Base-by-base conservation (phyloP, 164 flowering plant species). In the Magnolia officinalis region DNA sequence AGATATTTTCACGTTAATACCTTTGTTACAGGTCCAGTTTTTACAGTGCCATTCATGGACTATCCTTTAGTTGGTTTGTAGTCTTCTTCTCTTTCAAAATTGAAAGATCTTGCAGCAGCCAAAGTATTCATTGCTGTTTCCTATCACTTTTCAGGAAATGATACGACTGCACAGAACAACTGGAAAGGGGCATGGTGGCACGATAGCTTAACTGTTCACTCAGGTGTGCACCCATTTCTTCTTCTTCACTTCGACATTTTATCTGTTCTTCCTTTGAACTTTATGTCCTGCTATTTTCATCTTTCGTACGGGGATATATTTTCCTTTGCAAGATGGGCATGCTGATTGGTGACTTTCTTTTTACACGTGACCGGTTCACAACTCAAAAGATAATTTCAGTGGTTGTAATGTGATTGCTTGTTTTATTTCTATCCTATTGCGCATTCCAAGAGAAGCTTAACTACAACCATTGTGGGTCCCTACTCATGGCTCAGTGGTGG, bases 141-240 rank as follows among this genome's bases (percentile, higher is more conserved):
- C 51, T 76, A 73, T 78, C 29, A 72, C 45, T 37, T 37, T 63
- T 55, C 83, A 96, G 99, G 93, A 76, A 91, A 92, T 85, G 95
- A 89, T 85, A 75, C 93, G 67, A 88, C 87, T 84, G 96, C 91
- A 50, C 93, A 91, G 78, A 96, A 96, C 84, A 80, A 96, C 81
- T 96, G 99, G 99, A 88, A 85, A 77, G 99, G 99, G 20, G 95
- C 98, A 73, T 96, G 99, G 99, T 94, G 99, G 99, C 98, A 96
- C 77, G 89, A 92, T 74, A 92, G 91, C 82, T 78, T 96, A 11
- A 70, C 79, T 64, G 77, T 78, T 76, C 93, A 89, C 75, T 89
- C 99, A 78, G 97, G 99, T 92, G 82, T 72, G 68, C 72, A 9
- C 7, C 63, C 8, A 21, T 26, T 26, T 67, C 14, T 67, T 8